Conservation (phyloP, 331 rosid genomes). For the Prunus yedoensis region DNA sequence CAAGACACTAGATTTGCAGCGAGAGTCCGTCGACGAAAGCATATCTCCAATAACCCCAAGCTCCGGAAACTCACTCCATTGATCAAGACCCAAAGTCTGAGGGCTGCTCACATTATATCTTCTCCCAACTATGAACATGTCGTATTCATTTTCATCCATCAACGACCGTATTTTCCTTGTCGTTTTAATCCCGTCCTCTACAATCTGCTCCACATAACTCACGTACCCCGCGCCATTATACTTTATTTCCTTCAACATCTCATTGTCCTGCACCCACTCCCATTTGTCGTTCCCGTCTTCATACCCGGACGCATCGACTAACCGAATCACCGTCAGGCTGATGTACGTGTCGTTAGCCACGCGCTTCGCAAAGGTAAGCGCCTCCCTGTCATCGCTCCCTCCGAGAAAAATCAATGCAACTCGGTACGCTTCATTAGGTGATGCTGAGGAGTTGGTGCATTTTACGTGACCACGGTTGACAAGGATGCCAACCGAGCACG, state of each 20-base stretch:
- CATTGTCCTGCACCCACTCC: constrained; percentile 22
- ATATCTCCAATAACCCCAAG: constrained; percentile 35
- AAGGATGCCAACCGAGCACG: constrained; percentile 21
- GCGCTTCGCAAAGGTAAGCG: background rate
- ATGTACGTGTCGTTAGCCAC: constrained; percentile 10
- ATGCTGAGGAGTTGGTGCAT: background rate
- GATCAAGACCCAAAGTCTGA: constrained; percentile 22
- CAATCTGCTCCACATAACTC: constrained; percentile 19
- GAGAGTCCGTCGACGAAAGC: constrained; percentile 16
- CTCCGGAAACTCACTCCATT: constrained; percentile 42
- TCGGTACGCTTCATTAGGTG: background rate
- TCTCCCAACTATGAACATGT: constrained; percentile 33
- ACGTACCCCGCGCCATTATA: background rate
- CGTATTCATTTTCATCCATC: constrained; percentile 15
- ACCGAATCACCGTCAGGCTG: constrained; percentile 12
- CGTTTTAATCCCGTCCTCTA: constrained; percentile 17
- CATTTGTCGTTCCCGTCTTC: background rate
- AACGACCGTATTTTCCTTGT: constrained; percentile 5
- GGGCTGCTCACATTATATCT: constrained; percentile 8
- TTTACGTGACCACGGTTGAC: constrained; percentile 15
- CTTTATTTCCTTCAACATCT: constrained; percentile 21
- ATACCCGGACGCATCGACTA: background rate
- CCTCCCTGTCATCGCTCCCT: constrained; percentile 26
- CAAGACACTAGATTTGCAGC: constrained; percentile 21
- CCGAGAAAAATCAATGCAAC: constrained; percentile 23